Evolutionary conservation across 108 stramenopile species (phyloP).

Genomic region (Thalassiosira profunda): DNA sequence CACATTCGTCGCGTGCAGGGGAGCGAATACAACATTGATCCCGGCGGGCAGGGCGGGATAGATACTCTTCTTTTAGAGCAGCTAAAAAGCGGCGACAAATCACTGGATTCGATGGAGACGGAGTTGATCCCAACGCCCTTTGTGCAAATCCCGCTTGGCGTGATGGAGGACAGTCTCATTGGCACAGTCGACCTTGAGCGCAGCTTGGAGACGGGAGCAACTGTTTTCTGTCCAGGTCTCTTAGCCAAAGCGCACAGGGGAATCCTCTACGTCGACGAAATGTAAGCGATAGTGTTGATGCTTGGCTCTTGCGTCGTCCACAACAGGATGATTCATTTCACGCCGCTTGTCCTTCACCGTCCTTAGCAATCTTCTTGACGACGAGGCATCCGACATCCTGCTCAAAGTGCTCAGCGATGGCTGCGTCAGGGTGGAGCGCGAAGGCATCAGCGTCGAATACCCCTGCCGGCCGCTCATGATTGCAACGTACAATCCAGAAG

Average conservation of each 20-base stretch:
- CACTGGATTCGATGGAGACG: slow-evolving; percentile 88
- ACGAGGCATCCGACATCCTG: slow-evolving; percentile 93
- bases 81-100: slow-evolving; percentile 79
- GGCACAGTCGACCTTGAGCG: slow-evolving; percentile 96
- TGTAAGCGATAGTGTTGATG: no score
- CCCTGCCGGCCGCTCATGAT: slow-evolving; percentile 94
- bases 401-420: slow-evolving; percentile 92
- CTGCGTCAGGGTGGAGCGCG: slow-evolving; percentile 94
- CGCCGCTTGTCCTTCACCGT: no score
- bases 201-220: slow-evolving; percentile 90
- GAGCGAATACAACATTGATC: slow-evolving; percentile 94
- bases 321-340: no score
- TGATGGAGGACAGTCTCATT: slow-evolving; percentile 97
- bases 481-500: slow-evolving; percentile 98
- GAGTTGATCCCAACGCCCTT: slow-evolving; percentile 93
- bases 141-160: slow-evolving; percentile 96
- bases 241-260: slow-evolving; percentile 96
- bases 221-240: slow-evolving; percentile 95
- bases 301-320: no score
- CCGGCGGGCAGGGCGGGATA: slow-evolving; percentile 80
- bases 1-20: slow-evolving; percentile 93
- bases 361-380: slow-evolving; percentile 96
- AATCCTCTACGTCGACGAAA: slow-evolving; percentile 96
- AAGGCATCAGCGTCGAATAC: slow-evolving; percentile 92
- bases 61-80: slow-evolving; percentile 86